Conservation (phyloP, 2,329 filamentous ascomycete species). For the Penicillium sp. region DNA sequence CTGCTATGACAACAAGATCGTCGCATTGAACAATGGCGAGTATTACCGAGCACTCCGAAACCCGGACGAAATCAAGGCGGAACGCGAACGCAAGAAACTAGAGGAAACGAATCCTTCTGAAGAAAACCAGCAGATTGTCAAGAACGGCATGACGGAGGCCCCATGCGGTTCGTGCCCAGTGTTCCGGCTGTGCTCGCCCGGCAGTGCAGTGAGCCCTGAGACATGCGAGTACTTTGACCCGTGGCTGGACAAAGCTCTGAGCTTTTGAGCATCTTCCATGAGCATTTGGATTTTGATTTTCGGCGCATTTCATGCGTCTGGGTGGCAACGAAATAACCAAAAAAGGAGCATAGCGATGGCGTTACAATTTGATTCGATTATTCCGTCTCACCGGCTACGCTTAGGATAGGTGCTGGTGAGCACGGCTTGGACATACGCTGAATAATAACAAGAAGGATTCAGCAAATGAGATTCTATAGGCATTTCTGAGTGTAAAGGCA, state of each 20-base stretch:
- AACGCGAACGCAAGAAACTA: conserved; percentile 33
- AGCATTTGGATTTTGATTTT: conserved; percentile 2
- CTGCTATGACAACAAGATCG: conserved; percentile 79
- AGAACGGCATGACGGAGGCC: conserved; percentile 78
- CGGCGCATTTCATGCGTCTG: conserved; percentile 11
- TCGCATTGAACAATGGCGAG: conserved; percentile 52
- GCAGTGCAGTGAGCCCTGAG: conserved; percentile 81
- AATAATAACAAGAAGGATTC: background rate
- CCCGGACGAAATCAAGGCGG: conserved; percentile 36
- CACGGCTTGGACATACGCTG: conserved; percentile 10
- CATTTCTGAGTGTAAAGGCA: background rate
- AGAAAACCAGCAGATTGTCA: conserved; percentile 41
- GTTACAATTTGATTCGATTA: conserved; percentile 25
- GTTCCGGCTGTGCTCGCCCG: conserved; percentile 86
- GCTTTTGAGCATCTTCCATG: conserved; percentile 28
- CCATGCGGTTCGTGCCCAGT: conserved; percentile 92
- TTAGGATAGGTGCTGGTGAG: conserved; percentile 2
- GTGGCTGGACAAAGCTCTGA: conserved; percentile 60
- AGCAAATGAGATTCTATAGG: conserved; percentile 1
- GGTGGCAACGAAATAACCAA: conserved; percentile 18
- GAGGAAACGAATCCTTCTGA: conserved; percentile 31
- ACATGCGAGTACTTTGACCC: conserved; percentile 88
- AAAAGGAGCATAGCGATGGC: conserved; percentile 39
- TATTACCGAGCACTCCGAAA: conserved; percentile 49
- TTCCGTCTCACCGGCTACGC: background rate